These are phyloP conservation scores for Dispira simplex DNA, from an alignment of 192 early-diverging fungal genomes.

Conservation along the genomic window DNA sequence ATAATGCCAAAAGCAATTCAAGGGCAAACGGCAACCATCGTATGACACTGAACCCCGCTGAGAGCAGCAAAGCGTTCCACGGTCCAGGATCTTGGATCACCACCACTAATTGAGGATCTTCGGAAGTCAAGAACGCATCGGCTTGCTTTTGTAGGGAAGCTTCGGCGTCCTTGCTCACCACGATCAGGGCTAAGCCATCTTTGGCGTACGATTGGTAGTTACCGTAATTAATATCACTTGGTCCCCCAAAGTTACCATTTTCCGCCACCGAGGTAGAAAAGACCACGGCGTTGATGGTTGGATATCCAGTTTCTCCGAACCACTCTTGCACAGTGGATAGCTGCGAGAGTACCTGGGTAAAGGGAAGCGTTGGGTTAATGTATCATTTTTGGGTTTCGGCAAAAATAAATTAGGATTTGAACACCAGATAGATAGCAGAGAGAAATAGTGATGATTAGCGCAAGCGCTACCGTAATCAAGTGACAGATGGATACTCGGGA, in stretches of 20 bases:
- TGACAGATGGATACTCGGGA: too few relatives aligned
- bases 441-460: too few relatives aligned
- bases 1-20: background rate
- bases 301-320: background rate
- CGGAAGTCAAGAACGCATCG: background rate
- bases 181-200: background rate
- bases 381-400: too few relatives aligned
- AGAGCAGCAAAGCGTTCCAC: background rate
- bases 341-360: background rate
- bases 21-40: constrained; percentile 3
- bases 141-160: background rate
- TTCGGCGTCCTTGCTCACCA: background rate
- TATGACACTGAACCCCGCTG: background rate
- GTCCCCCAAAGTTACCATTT: background rate
- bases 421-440: too few relatives aligned
- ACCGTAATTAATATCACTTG: background rate
- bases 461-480: too few relatives aligned
- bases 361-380: too few relatives aligned
- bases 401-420: too few relatives aligned
- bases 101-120: background rate
- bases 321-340: background rate
- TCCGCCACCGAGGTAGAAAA: background rate
- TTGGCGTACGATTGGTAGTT: background rate
- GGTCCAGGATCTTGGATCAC: background rate
- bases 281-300: background rate